phyloP scores from a whole-genome alignment of 2,329 filamentous ascomycete species.

The Alternaria metachromatica region DNA sequence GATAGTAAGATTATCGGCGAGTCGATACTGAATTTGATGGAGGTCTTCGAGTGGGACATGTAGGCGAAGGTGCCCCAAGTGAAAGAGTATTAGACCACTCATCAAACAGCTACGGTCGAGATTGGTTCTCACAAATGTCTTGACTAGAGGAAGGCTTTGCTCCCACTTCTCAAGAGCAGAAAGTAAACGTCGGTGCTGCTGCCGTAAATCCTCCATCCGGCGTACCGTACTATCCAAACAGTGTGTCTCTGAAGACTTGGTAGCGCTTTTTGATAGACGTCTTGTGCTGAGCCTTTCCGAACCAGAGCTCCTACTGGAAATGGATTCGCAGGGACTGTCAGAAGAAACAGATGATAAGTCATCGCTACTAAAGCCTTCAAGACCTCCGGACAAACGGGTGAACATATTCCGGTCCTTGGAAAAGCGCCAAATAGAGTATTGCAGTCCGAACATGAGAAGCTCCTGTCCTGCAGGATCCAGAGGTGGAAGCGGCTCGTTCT shows the following conservation, averaged over 20 bases:
- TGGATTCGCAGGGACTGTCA: not conserved
- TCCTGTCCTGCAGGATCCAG: not conserved
- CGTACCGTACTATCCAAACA: not conserved
- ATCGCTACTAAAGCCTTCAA: not conserved
- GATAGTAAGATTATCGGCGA: not conserved
- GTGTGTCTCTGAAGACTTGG: not conserved
- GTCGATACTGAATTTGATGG: slow-evolving; percentile 5
- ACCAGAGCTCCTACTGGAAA: not conserved
- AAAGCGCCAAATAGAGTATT: not conserved
- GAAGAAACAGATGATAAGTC: not conserved
- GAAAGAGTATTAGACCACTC: slow-evolving; percentile 5
- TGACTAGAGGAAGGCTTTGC: not conserved
- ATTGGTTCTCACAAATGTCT: not conserved
- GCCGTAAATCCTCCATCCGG: not conserved
- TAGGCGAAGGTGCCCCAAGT: not conserved
- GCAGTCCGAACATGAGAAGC: not conserved
- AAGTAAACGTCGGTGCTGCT: not conserved
- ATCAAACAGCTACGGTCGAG: not conserved
- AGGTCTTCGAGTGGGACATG: not conserved
- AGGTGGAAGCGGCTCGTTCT: not conserved
- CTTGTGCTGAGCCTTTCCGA: not conserved
- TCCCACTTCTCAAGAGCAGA: slow-evolving; percentile 4
- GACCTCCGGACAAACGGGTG: not conserved
- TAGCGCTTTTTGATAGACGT: not conserved
- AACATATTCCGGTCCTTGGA: not conserved